These are phyloP conservation scores for Metschnikowia vanudenii DNA, from an alignment of 805 yeast species.

Conservation along the genomic window DNA sequence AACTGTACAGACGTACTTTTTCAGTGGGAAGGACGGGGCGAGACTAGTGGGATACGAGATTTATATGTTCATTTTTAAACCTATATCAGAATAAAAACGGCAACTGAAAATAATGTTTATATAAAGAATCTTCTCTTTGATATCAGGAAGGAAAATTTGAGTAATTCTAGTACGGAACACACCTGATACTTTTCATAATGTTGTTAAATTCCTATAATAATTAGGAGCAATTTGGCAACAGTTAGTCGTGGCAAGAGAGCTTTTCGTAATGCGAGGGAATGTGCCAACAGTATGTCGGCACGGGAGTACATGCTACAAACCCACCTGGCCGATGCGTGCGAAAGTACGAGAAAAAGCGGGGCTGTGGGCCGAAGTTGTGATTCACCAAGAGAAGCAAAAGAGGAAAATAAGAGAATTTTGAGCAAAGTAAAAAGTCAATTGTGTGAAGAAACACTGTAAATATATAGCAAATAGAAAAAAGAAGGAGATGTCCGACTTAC, in stretches of 20 bases:
- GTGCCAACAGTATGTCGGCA: constrained; percentile 6
- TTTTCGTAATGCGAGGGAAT: constrained; percentile 5
- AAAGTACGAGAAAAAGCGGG: constrained; percentile 8
- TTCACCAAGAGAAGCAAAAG: not conserved
- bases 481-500: no score
- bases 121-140: no score
- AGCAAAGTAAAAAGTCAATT: not conserved
- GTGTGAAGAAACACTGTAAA: not conserved
- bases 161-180: no score
- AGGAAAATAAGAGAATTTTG: not conserved
- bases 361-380: not conserved
- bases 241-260: constrained; percentile 1
- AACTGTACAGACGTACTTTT: constrained; percentile 9
- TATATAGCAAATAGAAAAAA: not conserved
- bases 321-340: constrained; percentile 4
- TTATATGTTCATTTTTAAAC: not conserved
- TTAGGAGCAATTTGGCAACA: no score
- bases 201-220: no score
- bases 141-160: no score
- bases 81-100: not conserved
- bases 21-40: not conserved
- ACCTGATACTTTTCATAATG: no score
- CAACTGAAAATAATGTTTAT: no score
- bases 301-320: constrained; percentile 3
- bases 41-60: not conserved